Conservation (phyloP, 2,329 filamentous ascomycete genomes). For the Cladosporium austrohemisphaericum region DNA sequence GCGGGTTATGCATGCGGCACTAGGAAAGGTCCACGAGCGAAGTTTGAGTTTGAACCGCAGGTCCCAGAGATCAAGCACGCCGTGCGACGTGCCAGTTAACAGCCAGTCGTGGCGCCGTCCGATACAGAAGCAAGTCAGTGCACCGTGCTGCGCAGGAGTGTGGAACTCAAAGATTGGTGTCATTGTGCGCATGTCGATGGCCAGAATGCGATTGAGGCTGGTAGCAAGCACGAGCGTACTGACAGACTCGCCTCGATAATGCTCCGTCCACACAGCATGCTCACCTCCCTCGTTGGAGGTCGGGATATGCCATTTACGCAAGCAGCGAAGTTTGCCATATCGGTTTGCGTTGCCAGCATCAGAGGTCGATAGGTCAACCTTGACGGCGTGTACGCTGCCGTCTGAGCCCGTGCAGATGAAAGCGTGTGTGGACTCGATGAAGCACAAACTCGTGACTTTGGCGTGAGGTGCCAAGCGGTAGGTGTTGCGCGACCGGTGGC, state of each 20-base stretch:
- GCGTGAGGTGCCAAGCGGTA: conserved; percentile 70
- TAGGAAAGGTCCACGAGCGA: conserved; percentile 82
- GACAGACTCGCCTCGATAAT: conserved; percentile 75
- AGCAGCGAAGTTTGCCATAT: conserved; percentile 71
- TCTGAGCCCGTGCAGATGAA: conserved; percentile 89
- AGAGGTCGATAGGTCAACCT: conserved; percentile 59
- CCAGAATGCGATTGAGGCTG: conserved; percentile 76
- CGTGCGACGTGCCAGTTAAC: conserved; percentile 84
- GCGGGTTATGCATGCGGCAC: conserved; percentile 74
- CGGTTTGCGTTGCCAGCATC: conserved; percentile 52
- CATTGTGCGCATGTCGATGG: conserved; percentile 86
- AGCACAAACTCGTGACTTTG: conserved; percentile 77
- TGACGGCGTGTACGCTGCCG: conserved; percentile 84
- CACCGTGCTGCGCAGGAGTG: conserved; percentile 88
- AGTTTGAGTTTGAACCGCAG: conserved; percentile 87
- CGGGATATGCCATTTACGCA: conserved; percentile 78
- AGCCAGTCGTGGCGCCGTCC: conserved; percentile 87
- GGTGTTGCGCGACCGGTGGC: conserved; percentile 80
- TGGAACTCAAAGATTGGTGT: conserved; percentile 71
- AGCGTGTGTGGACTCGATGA: conserved; percentile 89
- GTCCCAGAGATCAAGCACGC: conserved; percentile 92
- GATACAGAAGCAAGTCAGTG: conserved; percentile 84
- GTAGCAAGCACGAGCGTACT: conserved; percentile 87
- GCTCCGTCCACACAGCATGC: conserved; percentile 84
- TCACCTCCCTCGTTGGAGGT: conserved; percentile 50